Evolutionary conservation across 805 yeast genomes (phyloP), one percentile per base, ranked within the genome.

Genomic region (Metschnikowia arizonensis): DNA sequence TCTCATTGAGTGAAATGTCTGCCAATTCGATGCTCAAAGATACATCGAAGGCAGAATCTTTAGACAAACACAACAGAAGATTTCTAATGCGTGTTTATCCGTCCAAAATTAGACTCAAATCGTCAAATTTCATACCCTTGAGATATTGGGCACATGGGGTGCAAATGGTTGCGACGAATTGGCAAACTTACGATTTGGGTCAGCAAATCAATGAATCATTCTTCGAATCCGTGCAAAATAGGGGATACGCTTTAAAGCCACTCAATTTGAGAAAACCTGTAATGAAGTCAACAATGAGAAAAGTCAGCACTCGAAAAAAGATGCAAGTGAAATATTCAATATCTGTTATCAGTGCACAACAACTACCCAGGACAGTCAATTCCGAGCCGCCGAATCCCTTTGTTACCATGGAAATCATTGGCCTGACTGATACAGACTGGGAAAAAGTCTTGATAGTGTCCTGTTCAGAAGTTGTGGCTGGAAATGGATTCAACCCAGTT

Each of bases 161-260:
- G 9, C 99, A 93, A 59, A 79, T 93, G 88, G 98, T 87, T 4
- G 98, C 99, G 0, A 83, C 96, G 0, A 93, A 91, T 60, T 91
- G 97, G 97, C 99, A 91, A 63, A 83, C 93, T 0, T 83, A 79
- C 60, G 99, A 93, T 59, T 47, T 81, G 14, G 97, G 97, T 0
- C 91, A 90, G 59, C 96, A 89, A 59, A 57, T 93, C 9, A 90
- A 89, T 61, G 85, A 85, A 50, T 87, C 96, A 3, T 67, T 89
- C 76, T 88, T 91, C 62, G 79, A 78, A 41, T 63, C 75, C 12
- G 76, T 78, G 0, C 69, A 74, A 11, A 75, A 70, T 36, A 67
- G 76, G 0, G 99, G 99, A 0, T 93, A 88, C 59, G 80, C 85
- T 6, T 65, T 87, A 39, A 93, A 93, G 57, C 97, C 97, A 0